Evolutionary conservation across 106 monocot genomes (phyloP).

Genomic region (Posidonia australis): DNA sequence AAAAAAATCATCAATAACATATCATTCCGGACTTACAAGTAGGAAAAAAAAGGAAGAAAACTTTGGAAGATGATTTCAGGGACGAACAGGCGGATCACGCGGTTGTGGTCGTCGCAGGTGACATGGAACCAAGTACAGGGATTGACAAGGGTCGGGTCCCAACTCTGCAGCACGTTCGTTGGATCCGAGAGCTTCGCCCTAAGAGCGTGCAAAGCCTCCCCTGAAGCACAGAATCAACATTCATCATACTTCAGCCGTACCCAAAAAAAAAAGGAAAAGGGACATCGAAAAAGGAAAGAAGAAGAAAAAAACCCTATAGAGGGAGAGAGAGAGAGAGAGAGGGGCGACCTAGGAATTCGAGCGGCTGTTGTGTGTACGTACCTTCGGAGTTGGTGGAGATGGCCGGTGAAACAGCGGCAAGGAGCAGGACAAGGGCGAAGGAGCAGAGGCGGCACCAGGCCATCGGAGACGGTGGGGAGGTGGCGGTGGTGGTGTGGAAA

Average conservation of each 20-base stretch:
- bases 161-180: slow-evolving; percentile 82
- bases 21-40: neutral
- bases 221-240: slow-evolving; percentile 14
- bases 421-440: slow-evolving; percentile 13
- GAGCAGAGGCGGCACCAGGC: slow-evolving; percentile 4
- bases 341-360: neutral
- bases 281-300: no score
- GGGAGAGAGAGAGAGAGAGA: neutral
- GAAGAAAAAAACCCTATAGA: neutral
- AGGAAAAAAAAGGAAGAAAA: neutral
- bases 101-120: slow-evolving; percentile 67
- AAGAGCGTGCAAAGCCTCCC: slow-evolving; percentile 70
- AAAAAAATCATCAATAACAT: slow-evolving; percentile 1
- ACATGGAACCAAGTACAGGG: slow-evolving; percentile 98
- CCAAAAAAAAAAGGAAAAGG: neutral
- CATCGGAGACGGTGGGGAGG: slow-evolving; percentile 9
- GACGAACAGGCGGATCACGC: slow-evolving; percentile 73
- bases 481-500: neutral
- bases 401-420: slow-evolving; percentile 24
- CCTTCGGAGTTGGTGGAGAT: slow-evolving; percentile 78
- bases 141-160: slow-evolving; percentile 95
- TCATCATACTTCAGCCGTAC: neutral
- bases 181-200: slow-evolving; percentile 61
- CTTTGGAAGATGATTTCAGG: neutral
- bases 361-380: no score